Base-by-base conservation (phyloP, 177 flowering plant species). In the Vitis hybrid region DNA sequence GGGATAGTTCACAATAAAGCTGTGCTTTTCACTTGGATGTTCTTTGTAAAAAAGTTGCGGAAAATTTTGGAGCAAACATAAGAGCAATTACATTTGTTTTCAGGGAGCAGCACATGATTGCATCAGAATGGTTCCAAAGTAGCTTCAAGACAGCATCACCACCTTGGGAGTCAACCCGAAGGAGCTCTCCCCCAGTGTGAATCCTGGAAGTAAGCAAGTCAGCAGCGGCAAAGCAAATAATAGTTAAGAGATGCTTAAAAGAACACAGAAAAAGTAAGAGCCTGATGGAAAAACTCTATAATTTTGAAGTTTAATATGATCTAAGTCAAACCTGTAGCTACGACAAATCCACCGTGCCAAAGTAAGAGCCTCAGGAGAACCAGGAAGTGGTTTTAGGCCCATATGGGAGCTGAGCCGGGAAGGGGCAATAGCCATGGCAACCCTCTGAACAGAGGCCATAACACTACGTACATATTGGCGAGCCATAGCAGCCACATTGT, bases 361-460 rank as follows among this genome's bases (percentile, higher is more conserved):
- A 21, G 90, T 88, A 15, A 81, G 76, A 69, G 97, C 97, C 77
- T 88, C 97, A 5, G 92, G 93, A 55, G 92, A 84, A 54, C 90
- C 89, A 59, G 92, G 88, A 32, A 74, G 81, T 1, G 82, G 55
- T 66, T 84, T 84, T 6, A 82, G 84, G 1, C 78, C 85, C 67
- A 78, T 17, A 9, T 73, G 76, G 18, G 90, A 71, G 74, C 78
- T 58, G 20, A 87, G 65, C 11, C 80, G 72, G 9, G 97, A 86
- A 1, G 98, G 98, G 2, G 97, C 58, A 72, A 93, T 86, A 8
- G 98, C 97, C 89, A 86, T 84, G 13, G 94, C 97, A 75, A 93
- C 98, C 80, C 94, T 86, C 84, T 91, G 97, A 41, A 91, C 98
- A 54, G 98, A 90, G 12, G 81, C 84, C 48, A 92, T 85, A 55